Evolutionary conservation across 2,329 filamentous ascomycete species (phyloP), one percentile per base, ranked within the genome.

Genomic region (Endoconidiophora polonica): DNA sequence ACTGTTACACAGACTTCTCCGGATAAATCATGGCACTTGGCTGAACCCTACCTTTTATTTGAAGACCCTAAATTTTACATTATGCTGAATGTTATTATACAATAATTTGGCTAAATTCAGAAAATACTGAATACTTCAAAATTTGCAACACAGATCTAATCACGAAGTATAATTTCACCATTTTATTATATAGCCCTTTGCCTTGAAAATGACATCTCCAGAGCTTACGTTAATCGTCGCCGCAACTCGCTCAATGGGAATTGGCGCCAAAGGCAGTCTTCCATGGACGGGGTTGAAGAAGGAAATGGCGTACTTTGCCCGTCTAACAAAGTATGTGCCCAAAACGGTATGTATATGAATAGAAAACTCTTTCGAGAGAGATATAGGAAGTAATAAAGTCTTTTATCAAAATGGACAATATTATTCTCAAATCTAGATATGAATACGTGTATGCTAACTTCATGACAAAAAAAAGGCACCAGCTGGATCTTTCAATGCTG

Each of bases 231-330:
- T 95, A 58, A 83, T 96, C 63, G 86, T 95, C 58, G 90, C 86
- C n/a, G 82, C 88, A 16, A 94, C 88, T n/a, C 80, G 81, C 48
- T 77, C 71, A 59, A 85, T 95, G 70, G 91, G 91, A 62, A 96
- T 98, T 59, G 91, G 91, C 53, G 72, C 76, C 44, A 71, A 73
- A 53, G 86, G 86, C 54, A 74, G 71, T 3, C 77, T 98, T 49
- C 91, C 91, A 3, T 98, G 91, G 91, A 85, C 82, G 0, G 82
- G 83, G 41, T 74, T 96, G 33, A 85, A 80, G 64, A 80, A 83
- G 55, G 91, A 98, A 66, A 94, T 98, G 86, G 79, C 79, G 38
- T 96, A 94, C 64, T 98, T 98, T 63, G 83, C 86, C 16, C 81
- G 88, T 53, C 82, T 94, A 39, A 96, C 90, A 2, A 86, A 84